Evolutionary conservation across 23 red algal species (phyloP).

Genomic region (Gracilaria vermiculophylla): DNA sequence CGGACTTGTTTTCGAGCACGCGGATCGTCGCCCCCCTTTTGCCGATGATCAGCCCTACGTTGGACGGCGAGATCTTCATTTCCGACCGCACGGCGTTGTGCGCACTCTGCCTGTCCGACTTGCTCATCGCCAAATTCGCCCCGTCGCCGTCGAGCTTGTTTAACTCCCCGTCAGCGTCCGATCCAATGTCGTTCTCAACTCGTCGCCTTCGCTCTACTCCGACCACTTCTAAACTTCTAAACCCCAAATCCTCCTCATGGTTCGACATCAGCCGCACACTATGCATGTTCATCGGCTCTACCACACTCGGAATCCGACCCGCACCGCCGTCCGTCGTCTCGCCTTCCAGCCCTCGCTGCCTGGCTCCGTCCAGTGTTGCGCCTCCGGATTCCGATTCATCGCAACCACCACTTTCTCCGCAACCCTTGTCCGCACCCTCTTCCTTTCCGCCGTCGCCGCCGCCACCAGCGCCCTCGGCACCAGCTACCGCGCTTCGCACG

Average conservation of each 20-base stretch:
- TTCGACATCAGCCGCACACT: no score
- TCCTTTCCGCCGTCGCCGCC: neutral
- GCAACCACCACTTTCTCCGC: neutral
- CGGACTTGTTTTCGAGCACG: constrained; percentile 71
- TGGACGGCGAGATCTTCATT: constrained; percentile 68
- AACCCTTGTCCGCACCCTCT: neutral
- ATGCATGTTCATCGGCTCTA: no score
- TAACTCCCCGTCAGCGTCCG: no score
- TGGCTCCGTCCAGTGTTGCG: neutral
- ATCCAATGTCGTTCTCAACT: neutral
- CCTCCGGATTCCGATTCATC: neutral
- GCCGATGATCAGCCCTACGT: constrained; percentile 83
- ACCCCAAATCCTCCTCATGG: neutral
- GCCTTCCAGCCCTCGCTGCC: neutral
- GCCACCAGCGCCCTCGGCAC: neutral
- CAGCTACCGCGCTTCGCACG: neutral
- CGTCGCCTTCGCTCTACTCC: neutral
- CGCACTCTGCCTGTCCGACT: neutral
- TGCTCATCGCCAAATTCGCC: neutral
- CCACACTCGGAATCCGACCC: neutral
- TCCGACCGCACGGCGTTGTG: neutral
- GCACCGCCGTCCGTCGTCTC: neutral
- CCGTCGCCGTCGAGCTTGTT: neutral
- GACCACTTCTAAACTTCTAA: neutral
- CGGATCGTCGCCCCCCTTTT: constrained; percentile 80